Base-by-base conservation (phyloP, 306 rosid genomes). In the Medicago lupulina region DNA sequence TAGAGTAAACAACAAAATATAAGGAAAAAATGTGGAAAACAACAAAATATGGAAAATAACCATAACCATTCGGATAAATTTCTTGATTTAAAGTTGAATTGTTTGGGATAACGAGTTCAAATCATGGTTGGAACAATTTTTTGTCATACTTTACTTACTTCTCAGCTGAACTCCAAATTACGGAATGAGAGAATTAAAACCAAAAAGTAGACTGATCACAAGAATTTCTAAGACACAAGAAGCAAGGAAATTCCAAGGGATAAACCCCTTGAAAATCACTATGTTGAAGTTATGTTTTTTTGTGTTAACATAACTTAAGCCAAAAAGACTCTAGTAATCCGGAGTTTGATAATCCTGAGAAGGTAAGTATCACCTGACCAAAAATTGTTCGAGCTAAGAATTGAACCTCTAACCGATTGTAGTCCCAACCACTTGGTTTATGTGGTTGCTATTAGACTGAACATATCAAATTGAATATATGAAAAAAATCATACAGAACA, bases 401-500 rank as follows among this genome's bases (percentile, higher is more conserved):
- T 44, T 44, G 50, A 44, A 44, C 7, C 12, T 6, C 6, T 44
- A 5, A 12, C 4, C 12, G n/a, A 44, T 44, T 44, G 14, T 44
- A 44, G 9, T 11, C 50, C n/a, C 4, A 44, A 44, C 15, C 50
- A 44, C 50, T 44, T 44, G 15, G 50, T 44, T 44, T 44, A 44
- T 11, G 15, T 44, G 50, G 50, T 3, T 44, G 14, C 50, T 44
- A 44, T 44, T 11, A 11, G 50, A 44, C n/a, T 44, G 1, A 12
- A 44, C 50, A 60, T 43, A 31, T 16, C 31, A 28, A 28, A 28
- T 28, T 28, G 31, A 28, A 28, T 28, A 28, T 28, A 28, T 3
- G 4, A 28, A 28, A 74, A 21, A 73, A 21, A 54, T 38, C 1
- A 60, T 19, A 70, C 57, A 7, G 46, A 16, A 75, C 13, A 79